phyloP scores from a whole-genome alignment of 2,329 filamentous ascomycete species.

The Grosmannia huntii region DNA sequence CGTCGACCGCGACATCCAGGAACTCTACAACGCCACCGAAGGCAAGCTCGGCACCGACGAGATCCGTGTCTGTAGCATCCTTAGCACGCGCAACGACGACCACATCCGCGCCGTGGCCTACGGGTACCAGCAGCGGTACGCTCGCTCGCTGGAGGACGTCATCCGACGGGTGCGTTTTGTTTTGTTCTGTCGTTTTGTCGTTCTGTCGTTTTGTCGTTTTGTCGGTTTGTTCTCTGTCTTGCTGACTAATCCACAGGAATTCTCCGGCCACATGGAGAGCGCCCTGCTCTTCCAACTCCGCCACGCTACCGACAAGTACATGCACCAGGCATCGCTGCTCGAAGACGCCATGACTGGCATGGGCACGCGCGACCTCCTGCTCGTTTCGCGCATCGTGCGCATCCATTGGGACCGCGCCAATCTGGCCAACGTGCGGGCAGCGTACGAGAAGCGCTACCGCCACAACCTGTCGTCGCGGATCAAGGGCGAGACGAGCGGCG shows the following conservation, averaged over 20 bases:
- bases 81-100: slow-evolving; percentile 63
- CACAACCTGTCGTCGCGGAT: slow-evolving; percentile 57
- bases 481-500: slow-evolving; percentile 70
- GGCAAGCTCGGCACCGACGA: slow-evolving; percentile 62
- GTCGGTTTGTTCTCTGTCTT: too few relatives aligned
- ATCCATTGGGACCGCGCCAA: slow-evolving; percentile 71
- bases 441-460: slow-evolving; percentile 60
- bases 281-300: slow-evolving; percentile 71
- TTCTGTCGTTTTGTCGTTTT: slow-evolving; percentile 14
- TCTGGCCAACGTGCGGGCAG: slow-evolving; percentile 64
- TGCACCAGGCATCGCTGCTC: slow-evolving; percentile 70
- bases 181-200: too few relatives aligned
- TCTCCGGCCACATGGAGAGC: slow-evolving; percentile 84
- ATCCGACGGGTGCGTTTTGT: slow-evolving; percentile 48
- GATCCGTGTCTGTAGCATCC: slow-evolving; percentile 63
- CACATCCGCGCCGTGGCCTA: slow-evolving; percentile 74
- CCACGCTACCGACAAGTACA: slow-evolving; percentile 65
- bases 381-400: slow-evolving; percentile 66
- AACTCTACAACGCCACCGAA: slow-evolving; percentile 66
- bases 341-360: slow-evolving; percentile 77
- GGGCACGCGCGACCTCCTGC: slow-evolving; percentile 73
- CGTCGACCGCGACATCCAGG: slow-evolving; percentile 62
- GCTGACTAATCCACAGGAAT: slow-evolving; percentile 39
- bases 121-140: slow-evolving; percentile 62
- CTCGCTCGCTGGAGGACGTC: slow-evolving; percentile 55